phyloP scores from a whole-genome alignment of 768 basidiomycete species.

The Rhizopogon rudus region DNA sequence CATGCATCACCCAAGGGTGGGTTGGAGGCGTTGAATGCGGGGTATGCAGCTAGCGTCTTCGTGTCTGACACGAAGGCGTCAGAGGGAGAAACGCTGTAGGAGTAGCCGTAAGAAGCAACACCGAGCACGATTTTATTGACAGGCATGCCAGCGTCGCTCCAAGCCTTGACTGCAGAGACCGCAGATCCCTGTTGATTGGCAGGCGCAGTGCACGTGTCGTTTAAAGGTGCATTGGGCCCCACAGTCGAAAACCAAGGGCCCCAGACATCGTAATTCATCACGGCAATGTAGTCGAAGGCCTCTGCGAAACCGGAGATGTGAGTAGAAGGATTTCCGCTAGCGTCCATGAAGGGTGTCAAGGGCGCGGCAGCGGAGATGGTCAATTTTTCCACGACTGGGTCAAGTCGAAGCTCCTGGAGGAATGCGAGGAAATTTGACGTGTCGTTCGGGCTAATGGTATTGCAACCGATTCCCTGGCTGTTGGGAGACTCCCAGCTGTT shows the following conservation, averaged over 20 bases:
- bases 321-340: slow-evolving; percentile 52
- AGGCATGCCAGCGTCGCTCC: slow-evolving; percentile 78
- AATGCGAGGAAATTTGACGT: slow-evolving; percentile 74
- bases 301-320: slow-evolving; percentile 71
- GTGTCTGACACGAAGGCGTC: slow-evolving; percentile 27
- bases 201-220: slow-evolving; percentile 64
- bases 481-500: slow-evolving; percentile 85
- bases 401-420: slow-evolving; percentile 59
- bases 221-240: slow-evolving; percentile 80
- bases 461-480: slow-evolving; percentile 62
- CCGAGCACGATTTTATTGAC: slow-evolving; percentile 67
- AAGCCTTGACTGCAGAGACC: slow-evolving; percentile 61
- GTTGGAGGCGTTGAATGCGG: slow-evolving; percentile 35
- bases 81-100: slow-evolving; percentile 41
- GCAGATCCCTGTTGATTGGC: slow-evolving; percentile 69
- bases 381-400: slow-evolving; percentile 45
- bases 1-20: slow-evolving; percentile 52
- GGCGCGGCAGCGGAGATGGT: slow-evolving; percentile 69
- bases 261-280: slow-evolving; percentile 67
- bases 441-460: slow-evolving; percentile 52
- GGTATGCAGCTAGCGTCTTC: no score
- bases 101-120: slow-evolving; percentile 78
- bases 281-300: slow-evolving; percentile 59
- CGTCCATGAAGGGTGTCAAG: slow-evolving; percentile 58
- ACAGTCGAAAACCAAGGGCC: slow-evolving; percentile 47